Conservation (phyloP, 1,284 basidiomycete genomes). For the Malassezia yamatoensis region DNA sequence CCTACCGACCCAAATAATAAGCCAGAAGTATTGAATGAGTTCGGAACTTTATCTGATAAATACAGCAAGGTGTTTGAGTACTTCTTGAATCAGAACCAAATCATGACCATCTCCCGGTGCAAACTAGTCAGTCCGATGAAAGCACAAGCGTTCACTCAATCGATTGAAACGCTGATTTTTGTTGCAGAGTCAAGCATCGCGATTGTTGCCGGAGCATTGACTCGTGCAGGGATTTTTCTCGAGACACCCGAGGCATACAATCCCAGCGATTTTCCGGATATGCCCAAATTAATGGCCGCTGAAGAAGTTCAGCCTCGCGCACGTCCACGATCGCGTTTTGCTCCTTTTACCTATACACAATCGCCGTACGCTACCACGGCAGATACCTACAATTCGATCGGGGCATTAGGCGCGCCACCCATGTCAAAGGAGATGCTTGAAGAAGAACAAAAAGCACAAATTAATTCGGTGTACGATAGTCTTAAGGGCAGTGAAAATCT, state of each 20-base stretch:
- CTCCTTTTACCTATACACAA: neutral
- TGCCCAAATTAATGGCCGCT: neutral
- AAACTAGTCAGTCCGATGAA: conserved; percentile 1
- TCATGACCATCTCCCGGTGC: conserved; percentile 11
- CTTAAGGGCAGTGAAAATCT: conserved; percentile 77
- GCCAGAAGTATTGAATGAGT: conserved; percentile 5
- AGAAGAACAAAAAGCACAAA: conserved; percentile 82
- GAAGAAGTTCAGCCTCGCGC: neutral
- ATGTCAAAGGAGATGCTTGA: conserved; percentile 49
- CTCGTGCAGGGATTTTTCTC: conserved; percentile 5
- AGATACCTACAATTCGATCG: neutral
- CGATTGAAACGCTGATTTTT: conserved; percentile 15
- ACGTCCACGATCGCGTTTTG: conserved; percentile 1
- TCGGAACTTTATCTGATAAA: conserved; percentile 9
- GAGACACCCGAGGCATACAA: conserved; percentile 3
- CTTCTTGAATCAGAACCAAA: neutral
- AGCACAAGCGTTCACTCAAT: conserved; percentile 8
- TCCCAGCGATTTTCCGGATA: conserved; percentile 7
- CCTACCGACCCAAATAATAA: neutral
- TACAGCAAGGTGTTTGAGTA: conserved; percentile 9
- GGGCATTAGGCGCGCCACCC: neutral
- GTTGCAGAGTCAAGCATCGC: neutral
- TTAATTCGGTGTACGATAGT: conserved; percentile 84
- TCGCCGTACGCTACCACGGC: neutral
- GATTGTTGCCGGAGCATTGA: conserved; percentile 1